Evolutionary conservation across 202 grass and related monocot genomes (phyloP).

Genomic region (Setaria viridis): DNA sequence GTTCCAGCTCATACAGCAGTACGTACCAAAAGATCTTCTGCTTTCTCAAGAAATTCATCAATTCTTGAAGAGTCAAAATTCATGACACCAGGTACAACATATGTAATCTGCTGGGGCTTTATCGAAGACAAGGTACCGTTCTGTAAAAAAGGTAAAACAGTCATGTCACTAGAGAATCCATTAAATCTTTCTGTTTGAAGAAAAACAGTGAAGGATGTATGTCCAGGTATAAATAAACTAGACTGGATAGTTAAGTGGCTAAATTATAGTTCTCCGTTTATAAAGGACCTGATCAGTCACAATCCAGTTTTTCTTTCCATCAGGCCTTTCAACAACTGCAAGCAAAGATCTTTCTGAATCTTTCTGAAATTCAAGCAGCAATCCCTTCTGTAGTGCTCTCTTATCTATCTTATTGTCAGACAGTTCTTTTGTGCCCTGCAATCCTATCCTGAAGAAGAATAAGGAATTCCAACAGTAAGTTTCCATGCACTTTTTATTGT

Average conservation of each 20-base stretch:
- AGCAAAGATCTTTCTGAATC: constrained; percentile 84
- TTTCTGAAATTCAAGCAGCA: constrained; percentile 90
- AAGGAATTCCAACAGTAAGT: constrained; percentile 28
- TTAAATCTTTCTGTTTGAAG: not conserved
- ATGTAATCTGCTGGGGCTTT: constrained; percentile 91
- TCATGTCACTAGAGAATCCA: constrained; percentile 36
- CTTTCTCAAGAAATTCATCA: constrained; percentile 82
- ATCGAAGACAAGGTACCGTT: constrained; percentile 83
- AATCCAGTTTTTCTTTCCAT: constrained; percentile 96
- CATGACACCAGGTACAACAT: constrained; percentile 83
- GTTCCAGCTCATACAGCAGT: constrained; percentile 27
- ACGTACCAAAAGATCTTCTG: constrained; percentile 74
- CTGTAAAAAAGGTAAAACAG: constrained; percentile 51
- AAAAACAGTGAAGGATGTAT: constrained; percentile 14
- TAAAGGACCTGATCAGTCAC: constrained; percentile 83
- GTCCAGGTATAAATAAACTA: constrained; percentile 29
- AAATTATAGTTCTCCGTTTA: constrained; percentile 34
- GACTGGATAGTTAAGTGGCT: constrained; percentile 19
- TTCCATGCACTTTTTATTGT: constrained; percentile 10
- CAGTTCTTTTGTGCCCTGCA: constrained; percentile 70
- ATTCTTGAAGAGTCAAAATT: constrained; percentile 77
- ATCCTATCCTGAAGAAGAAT: constrained; percentile 64
- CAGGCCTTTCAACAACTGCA: constrained; percentile 78
- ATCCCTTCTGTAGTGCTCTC: constrained; percentile 75
- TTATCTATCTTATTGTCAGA: constrained; percentile 67